Percentiles rank a stretch among this genome's conserved stretches.
Conservation (phyloP, 768 basidiomycete species). For the Mycena galericulata region DNA sequence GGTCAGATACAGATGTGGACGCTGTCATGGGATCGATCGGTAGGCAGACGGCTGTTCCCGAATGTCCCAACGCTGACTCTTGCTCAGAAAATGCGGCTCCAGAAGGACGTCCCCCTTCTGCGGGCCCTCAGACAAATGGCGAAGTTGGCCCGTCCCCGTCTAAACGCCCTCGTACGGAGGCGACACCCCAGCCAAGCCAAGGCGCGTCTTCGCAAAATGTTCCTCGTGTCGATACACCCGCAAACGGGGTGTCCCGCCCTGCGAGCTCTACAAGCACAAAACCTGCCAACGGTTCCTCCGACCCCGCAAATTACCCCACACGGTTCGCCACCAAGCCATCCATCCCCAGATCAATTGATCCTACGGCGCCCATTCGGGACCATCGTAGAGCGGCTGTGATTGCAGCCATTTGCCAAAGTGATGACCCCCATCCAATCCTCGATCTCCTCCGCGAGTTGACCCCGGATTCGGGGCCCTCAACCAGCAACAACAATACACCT, state of each 20-base stretch:
- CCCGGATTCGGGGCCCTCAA: conserved; percentile 52
- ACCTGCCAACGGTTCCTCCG: conserved; percentile 51
- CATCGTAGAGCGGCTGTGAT: conserved; percentile 72
- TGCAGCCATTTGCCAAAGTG: conserved; percentile 74
- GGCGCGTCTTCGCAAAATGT: conserved; percentile 47
- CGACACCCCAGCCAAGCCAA: conserved; percentile 50
- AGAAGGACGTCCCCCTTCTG: conserved; percentile 64
- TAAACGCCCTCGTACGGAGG: conserved; percentile 78
- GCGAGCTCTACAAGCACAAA: conserved; percentile 61
- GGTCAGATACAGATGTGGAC: conserved; percentile 76
- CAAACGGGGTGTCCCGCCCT: conserved; percentile 62
- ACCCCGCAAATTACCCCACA: conserved; percentile 58
- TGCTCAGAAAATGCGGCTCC: conserved; percentile 60
- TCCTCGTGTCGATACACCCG: conserved; percentile 44
- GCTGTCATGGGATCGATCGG: conserved; percentile 41
- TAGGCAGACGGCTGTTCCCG: conserved; percentile 36
- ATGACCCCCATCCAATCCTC: conserved; percentile 73
- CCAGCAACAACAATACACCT: conserved; percentile 36
- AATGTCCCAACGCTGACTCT: conserved; percentile 37
- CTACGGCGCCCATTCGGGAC: conserved; percentile 62
- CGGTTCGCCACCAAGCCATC: conserved; percentile 80
- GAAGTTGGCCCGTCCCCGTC: conserved; percentile 76
- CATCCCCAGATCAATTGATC: conserved; percentile 64
- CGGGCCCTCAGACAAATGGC: conserved; percentile 60
- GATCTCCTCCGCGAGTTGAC: conserved; percentile 75